Percentiles rank a stretch among this genome's conserved stretches.
Conservation (phyloP, 208 protist genomes). For the Herpetomonas muscarum region DNA sequence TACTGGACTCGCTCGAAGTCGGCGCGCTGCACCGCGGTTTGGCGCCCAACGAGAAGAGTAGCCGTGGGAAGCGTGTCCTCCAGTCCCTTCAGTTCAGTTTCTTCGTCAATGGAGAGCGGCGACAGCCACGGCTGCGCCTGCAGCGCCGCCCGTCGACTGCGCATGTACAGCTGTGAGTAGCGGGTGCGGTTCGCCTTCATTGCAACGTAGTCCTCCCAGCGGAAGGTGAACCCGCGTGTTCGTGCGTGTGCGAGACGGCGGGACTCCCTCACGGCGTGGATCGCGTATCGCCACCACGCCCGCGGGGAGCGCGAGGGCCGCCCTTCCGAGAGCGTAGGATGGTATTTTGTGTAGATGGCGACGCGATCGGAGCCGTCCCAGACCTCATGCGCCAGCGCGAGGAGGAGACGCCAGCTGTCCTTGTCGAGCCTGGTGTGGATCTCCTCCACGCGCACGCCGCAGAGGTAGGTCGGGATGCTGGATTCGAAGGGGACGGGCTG, state of each 20-base stretch:
- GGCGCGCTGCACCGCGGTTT: constrained; percentile 33
- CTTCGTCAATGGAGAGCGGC: constrained; percentile 30
- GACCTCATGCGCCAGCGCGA: constrained; percentile 23
- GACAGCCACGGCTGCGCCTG: constrained; percentile 29
- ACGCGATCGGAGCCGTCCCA: neutral
- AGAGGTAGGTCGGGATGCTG: constrained; percentile 19
- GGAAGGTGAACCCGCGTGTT: constrained; percentile 19
- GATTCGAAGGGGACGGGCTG: constrained; percentile 36
- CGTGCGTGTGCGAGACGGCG: constrained; percentile 11
- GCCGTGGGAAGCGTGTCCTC: constrained; percentile 61
- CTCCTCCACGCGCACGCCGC: constrained; percentile 16
- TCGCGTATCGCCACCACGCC: constrained; percentile 66
- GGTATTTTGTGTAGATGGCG: neutral
- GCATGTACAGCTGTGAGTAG: constrained; percentile 48
- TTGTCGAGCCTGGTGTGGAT: constrained; percentile 15
- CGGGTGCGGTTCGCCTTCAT: constrained; percentile 33
- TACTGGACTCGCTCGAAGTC: constrained; percentile 32
- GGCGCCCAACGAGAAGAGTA: constrained; percentile 47
- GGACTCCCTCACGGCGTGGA: constrained; percentile 34
- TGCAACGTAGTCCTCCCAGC: constrained; percentile 38
- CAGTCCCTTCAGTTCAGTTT: constrained; percentile 20
- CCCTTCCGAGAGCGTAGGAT: neutral
- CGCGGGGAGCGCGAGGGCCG: constrained; percentile 32
- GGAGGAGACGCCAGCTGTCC: constrained; percentile 16
- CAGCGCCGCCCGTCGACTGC: constrained; percentile 20